phyloP scores from a whole-genome alignment of 345 rosid genomes.

The Rhizophora apiculata region DNA sequence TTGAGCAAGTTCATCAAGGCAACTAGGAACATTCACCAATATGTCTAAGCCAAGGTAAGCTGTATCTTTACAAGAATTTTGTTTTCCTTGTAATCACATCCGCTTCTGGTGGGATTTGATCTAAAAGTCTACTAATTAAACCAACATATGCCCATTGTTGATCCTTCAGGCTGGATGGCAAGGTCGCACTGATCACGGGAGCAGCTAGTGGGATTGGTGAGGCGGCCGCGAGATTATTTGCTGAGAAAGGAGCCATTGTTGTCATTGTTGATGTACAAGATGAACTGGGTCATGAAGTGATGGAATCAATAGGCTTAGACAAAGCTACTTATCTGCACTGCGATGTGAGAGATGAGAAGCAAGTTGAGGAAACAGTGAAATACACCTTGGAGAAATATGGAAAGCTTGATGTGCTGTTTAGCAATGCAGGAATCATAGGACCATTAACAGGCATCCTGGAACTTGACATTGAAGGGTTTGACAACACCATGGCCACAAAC shows the following conservation, averaged over 20 bases:
- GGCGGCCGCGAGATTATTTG: slow-evolving; percentile 59
- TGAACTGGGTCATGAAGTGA: slow-evolving; percentile 51
- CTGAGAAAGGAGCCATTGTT: slow-evolving; percentile 61
- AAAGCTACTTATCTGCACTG: slow-evolving; percentile 56
- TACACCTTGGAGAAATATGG: slow-evolving; percentile 49
- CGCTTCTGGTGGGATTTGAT: too few relatives aligned
- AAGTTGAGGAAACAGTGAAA: slow-evolving; percentile 61
- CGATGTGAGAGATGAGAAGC: slow-evolving; percentile 73
- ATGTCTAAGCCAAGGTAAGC: slow-evolving; percentile 42
- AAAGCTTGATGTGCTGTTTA: slow-evolving; percentile 65
- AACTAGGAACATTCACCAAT: slow-evolving; percentile 15
- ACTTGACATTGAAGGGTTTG: slow-evolving; percentile 48
- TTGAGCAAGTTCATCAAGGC: slow-evolving; percentile 11
- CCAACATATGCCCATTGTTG: not conserved
- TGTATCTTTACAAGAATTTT: not conserved
- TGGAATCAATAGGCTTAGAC: slow-evolving; percentile 38
- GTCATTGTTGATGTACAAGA: slow-evolving; percentile 74
- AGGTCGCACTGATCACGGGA: slow-evolving; percentile 80
- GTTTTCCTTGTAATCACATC: too few relatives aligned
- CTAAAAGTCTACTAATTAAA: too few relatives aligned
- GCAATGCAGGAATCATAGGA: slow-evolving; percentile 83
- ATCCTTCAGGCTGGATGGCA: slow-evolving; percentile 65
- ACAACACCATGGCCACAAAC: slow-evolving; percentile 55
- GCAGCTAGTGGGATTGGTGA: slow-evolving; percentile 95
- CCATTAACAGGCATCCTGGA: slow-evolving; percentile 56